These are phyloP conservation scores for Saturnispora besseyi DNA, from an alignment of 805 yeast genomes.

Conservation along the genomic window DNA sequence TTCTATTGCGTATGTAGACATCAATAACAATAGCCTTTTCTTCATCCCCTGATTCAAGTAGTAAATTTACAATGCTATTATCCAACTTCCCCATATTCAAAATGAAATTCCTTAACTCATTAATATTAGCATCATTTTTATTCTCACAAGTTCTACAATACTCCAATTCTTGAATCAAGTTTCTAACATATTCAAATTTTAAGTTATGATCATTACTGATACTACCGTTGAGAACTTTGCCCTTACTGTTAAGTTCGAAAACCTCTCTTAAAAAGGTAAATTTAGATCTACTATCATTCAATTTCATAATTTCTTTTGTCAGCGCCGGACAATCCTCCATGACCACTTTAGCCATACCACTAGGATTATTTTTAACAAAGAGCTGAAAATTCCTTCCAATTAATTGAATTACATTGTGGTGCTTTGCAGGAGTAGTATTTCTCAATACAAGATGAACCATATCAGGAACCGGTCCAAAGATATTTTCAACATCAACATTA, in stretches of 20 bases:
- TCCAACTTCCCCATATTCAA: conserved; percentile 13
- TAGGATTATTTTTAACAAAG: conserved; percentile 25
- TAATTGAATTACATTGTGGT: conserved; percentile 20
- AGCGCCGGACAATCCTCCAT: conserved; percentile 31
- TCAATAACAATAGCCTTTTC: conserved; percentile 29
- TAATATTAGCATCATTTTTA: background rate
- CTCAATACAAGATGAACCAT: conserved; percentile 22
- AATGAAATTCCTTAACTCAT: conserved; percentile 13
- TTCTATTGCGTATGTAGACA: conserved; percentile 20
- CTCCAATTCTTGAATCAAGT: background rate
- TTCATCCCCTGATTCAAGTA: conserved; percentile 20
- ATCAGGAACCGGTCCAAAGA: conserved; percentile 26
- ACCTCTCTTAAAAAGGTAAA: conserved; percentile 29
- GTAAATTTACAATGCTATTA: conserved; percentile 13
- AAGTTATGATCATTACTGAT: conserved; percentile 20
- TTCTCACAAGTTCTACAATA: background rate
- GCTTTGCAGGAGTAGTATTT: conserved; percentile 14
- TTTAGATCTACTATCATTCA: conserved; percentile 21
- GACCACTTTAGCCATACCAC: conserved; percentile 31
- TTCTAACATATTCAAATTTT: conserved; percentile 9
- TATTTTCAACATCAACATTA: conserved; percentile 11
- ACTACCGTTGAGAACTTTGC: conserved; percentile 19
- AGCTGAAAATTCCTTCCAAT: conserved; percentile 24
- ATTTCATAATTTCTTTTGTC: conserved; percentile 30
- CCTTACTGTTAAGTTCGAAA: conserved; percentile 18